Evolutionary conservation across 2,329 filamentous ascomycete species (phyloP), one percentile per base, ranked within the genome.

Genomic region (Apiospora rasikravindrae): DNA sequence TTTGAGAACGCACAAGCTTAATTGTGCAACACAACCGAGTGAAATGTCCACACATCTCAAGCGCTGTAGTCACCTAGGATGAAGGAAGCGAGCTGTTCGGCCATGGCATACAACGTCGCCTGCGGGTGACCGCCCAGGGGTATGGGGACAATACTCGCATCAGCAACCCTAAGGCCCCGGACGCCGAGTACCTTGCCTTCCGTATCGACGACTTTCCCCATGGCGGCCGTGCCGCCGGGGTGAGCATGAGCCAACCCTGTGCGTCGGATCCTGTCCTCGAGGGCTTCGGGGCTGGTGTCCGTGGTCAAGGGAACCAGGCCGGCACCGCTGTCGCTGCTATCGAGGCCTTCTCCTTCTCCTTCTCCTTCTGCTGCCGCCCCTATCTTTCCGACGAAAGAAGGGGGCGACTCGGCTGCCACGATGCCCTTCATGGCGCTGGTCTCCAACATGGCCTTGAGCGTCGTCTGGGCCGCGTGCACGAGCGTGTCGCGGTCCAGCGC

Each of bases 401-500:
- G 74, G 5, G 76, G 76, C 0, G 75, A 26, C 72, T 78, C 76
- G 49, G 75, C 49, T 26, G 77, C 76, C 40, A 78, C 71, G 26
- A 78, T 72, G 13, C 69, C 2, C 8, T 72, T 70, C 73, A 77
- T 69, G 4, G 67, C 10, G 0, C n/a, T 33, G 8, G 74, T 77
- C 64, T 71, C 72, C n/a, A 71, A 14, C 37, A 77, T 47, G 45
- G 47, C 64, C 33, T 73, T 74, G 19, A 78, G 29, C 10, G 76
- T 74, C 42, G 68, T 69, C 29, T 74, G 75, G 10, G 71, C 71
- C 24, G 74, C 75, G 29, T 77, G 70, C 29, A 77, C 0, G 77
- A 53, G 51, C 24, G 51, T 53, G 42, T 80, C 80, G 19, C 76
- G 74, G 70, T 82, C 81, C 2, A 78, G 76, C 8, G 77, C 76